A percentile compares a stretch with the other conserved stretches of the same genome.
phyloP scores from a whole-genome alignment of 176 grass and related monocot species.

The Triticum turgidum region DNA sequence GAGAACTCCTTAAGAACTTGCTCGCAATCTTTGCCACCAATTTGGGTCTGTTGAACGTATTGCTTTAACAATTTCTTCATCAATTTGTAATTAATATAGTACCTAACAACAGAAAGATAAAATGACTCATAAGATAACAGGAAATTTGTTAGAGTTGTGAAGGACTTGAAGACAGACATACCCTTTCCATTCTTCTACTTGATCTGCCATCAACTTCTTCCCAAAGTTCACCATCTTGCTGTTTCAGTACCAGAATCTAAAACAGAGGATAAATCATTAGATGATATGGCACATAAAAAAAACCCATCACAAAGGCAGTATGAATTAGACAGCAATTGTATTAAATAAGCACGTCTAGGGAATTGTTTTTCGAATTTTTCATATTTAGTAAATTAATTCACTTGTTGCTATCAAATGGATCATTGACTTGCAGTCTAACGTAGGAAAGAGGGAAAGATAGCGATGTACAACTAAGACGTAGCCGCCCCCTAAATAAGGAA shows the following conservation, averaged over 20 bases:
- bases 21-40: slow-evolving; percentile 64
- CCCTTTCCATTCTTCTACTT: slow-evolving; percentile 85
- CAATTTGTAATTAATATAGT: slow-evolving; percentile 95
- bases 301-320: background rate
- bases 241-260: slow-evolving; percentile 18
- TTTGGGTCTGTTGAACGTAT: slow-evolving; percentile 67
- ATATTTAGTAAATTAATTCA: background rate
- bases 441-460: background rate
- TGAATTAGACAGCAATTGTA: background rate
- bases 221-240: slow-evolving; percentile 86
- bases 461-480: background rate
- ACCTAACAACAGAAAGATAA: slow-evolving; percentile 45
- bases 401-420: background rate
- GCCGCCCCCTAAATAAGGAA: background rate
- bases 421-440: background rate
- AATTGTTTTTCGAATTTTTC: background rate
- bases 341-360: background rate
- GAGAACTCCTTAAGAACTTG: slow-evolving; percentile 92
- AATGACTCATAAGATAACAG: slow-evolving; percentile 21
- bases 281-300: background rate
- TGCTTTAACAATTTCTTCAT: slow-evolving; percentile 97
- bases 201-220: slow-evolving; percentile 73
- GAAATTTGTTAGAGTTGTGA: background rate
- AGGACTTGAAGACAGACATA: slow-evolving; percentile 6
- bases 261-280: slow-evolving; percentile 19